phyloP scores from a whole-genome alignment of 805 yeast species.

The Scheffersomyces amazonensis region DNA sequence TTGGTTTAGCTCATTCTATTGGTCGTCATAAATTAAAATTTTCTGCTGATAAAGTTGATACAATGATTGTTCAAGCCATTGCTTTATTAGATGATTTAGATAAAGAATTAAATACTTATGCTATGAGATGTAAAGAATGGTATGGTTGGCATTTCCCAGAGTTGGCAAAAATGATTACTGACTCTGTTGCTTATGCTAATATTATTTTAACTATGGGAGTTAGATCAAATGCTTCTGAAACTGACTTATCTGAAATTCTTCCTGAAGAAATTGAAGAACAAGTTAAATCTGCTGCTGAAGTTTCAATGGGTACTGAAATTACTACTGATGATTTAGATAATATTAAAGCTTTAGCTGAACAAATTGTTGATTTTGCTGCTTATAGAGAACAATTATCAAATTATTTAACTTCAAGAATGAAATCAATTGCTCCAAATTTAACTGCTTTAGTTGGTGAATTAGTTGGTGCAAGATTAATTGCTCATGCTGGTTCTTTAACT shows the following conservation, averaged over 20 bases:
- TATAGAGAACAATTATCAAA: conserved; percentile 95
- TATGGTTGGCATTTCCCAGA: conserved; percentile 99
- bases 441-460: conserved; percentile 96
- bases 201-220: conserved; percentile 91
- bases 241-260: conserved; percentile 63
- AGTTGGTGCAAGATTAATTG: conserved; percentile 96
- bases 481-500: conserved; percentile 94
- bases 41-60: conserved; percentile 97
- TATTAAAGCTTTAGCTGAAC: conserved; percentile 89
- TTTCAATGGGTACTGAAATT: conserved; percentile 99
- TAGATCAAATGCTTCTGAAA: conserved; percentile 85
- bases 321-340: conserved; percentile 86
- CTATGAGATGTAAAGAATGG: conserved; percentile 99
- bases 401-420: conserved; percentile 92
- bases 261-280: conserved; percentile 48
- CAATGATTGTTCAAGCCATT: conserved; percentile 98
- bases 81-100: conserved; percentile 95
- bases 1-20: conserved; percentile 97
- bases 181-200: conserved; percentile 95
- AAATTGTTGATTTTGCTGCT: conserved; percentile 92
- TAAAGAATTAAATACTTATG: conserved; percentile 96
- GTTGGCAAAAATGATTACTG: conserved; percentile 94
- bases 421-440: conserved; percentile 97
- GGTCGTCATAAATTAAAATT: conserved; percentile 98
- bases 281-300: conserved; percentile 95